Percentiles rank a stretch among this genome's conserved stretches.
Conservation (phyloP, 352 stramenopile species). For the Blastocystis sp. region DNA sequence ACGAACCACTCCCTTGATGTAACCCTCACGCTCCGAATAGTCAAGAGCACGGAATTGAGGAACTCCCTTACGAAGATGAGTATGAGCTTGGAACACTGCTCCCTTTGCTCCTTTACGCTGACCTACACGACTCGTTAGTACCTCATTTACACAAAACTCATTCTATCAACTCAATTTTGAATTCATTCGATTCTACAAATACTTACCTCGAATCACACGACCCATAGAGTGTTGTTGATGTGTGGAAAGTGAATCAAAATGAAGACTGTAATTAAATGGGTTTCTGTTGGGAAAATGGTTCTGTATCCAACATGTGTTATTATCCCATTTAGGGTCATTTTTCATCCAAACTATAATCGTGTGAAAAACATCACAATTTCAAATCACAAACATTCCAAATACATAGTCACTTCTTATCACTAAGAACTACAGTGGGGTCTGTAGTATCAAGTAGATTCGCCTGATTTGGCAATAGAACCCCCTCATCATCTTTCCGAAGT, state of each 20-base stretch:
- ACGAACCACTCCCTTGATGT: constrained; percentile 95
- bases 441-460: neutral
- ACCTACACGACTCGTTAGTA: no score
- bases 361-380: no score
- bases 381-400: constrained; percentile 10
- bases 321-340: no score
- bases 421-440: neutral
- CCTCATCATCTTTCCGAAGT: constrained; percentile 16
- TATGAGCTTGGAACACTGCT: constrained; percentile 78
- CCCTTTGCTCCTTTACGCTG: constrained; percentile 75
- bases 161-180: no score
- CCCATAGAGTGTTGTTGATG: constrained; percentile 52
- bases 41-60: constrained; percentile 79
- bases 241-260: constrained; percentile 46
- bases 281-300: no score
- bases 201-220: constrained; percentile 63
- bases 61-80: constrained; percentile 76
- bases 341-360: no score
- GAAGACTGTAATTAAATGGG: neutral
- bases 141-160: no score
- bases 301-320: no score
- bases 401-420: neutral
- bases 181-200: no score
- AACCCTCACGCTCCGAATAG: constrained; percentile 87
- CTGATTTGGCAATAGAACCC: constrained; percentile 25